Evolutionary conservation across 2,329 filamentous ascomycete genomes (phyloP).

Genomic region (Epichloe typhina): DNA sequence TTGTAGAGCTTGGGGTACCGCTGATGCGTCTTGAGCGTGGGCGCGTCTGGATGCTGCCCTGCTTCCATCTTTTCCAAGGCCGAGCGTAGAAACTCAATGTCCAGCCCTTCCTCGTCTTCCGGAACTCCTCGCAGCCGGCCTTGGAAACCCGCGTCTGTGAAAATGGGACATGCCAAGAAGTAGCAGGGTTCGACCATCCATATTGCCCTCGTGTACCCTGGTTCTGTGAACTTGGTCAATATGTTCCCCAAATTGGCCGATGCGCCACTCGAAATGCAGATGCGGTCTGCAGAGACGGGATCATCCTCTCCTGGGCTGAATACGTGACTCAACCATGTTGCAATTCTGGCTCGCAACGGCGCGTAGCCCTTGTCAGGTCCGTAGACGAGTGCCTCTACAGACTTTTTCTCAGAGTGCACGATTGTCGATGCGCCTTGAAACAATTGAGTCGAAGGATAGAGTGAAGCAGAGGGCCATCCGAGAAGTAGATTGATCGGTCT

Average conservation of each 20-base stretch:
- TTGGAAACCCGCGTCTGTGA: slow-evolving; percentile 66
- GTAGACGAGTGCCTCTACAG: slow-evolving; percentile 44
- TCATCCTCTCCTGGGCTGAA: background rate
- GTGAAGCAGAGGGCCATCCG: slow-evolving; percentile 50
- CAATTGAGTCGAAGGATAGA: slow-evolving; percentile 35
- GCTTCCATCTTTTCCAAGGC: slow-evolving; percentile 19
- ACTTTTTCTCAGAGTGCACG: slow-evolving; percentile 37
- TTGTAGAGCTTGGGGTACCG: slow-evolving; percentile 55
- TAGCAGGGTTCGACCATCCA: slow-evolving; percentile 79
- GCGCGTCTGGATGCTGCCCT: slow-evolving; percentile 8
- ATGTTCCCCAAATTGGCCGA: slow-evolving; percentile 70
- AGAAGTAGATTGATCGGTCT: slow-evolving; percentile 49
- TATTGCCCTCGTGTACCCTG: slow-evolving; percentile 56
- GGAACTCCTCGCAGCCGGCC: slow-evolving; percentile 54
- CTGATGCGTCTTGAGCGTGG: slow-evolving; percentile 3
- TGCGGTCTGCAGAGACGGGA: slow-evolving; percentile 30
- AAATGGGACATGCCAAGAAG: slow-evolving; percentile 72
- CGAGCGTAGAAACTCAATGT: slow-evolving; percentile 39
- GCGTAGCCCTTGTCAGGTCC: slow-evolving; percentile 64
- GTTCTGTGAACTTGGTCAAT: slow-evolving; percentile 70
- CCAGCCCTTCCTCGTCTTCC: slow-evolving; percentile 66
- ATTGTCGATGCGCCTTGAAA: slow-evolving; percentile 32
- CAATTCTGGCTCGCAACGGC: slow-evolving; percentile 54
- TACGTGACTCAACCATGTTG: slow-evolving; percentile 49
- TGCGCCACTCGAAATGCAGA: slow-evolving; percentile 76